phyloP scores from a whole-genome alignment of 225 moss, liverwort and hornwort genomes.

The Physcomitrium patens region DNA sequence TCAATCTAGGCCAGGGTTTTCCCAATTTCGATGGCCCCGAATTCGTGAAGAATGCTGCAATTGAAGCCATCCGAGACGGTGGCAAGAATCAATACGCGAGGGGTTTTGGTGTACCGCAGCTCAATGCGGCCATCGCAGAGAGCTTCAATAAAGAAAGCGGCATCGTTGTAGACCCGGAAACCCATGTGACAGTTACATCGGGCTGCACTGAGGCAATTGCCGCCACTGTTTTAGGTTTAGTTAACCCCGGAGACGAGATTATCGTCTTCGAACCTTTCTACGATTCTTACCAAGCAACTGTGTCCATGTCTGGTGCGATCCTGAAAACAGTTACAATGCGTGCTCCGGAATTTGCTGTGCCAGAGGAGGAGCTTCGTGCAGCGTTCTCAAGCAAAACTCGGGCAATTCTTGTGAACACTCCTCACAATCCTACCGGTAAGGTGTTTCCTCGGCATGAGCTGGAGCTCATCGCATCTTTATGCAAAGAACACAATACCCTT shows the following conservation, averaged over 20 bases:
- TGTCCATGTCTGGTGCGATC: conserved; percentile 83
- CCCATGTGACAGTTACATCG: conserved; percentile 86
- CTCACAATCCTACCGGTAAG: conserved; percentile 97
- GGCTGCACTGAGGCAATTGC: conserved; percentile 99
- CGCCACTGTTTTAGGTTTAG: conserved; percentile 78
- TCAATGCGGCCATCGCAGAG: conserved; percentile 83
- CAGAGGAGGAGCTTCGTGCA: conserved; percentile 80
- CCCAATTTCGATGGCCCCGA: conserved; percentile 98
- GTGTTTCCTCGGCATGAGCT: conserved; percentile 81
- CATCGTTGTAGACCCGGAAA: conserved; percentile 69
- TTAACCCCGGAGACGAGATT: conserved; percentile 91
- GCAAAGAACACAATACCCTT: conserved; percentile 77
- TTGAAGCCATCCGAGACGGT: conserved; percentile 75
- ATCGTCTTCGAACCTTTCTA: conserved; percentile 93
- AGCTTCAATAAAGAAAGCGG: conserved; percentile 84
- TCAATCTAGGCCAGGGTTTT: conserved; percentile 95
- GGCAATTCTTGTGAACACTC: conserved; percentile 92
- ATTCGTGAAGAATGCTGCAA: conserved; percentile 91
- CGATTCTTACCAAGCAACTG: conserved; percentile 91
- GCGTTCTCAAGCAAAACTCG: conserved; percentile 80
- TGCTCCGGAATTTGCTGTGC: conserved; percentile 82
- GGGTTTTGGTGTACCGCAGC: conserved; percentile 72
- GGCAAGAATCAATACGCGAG: conserved; percentile 96
- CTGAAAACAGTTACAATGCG: conserved; percentile 82
- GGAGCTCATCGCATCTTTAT: conserved; percentile 81